phyloP scores from a whole-genome alignment of 2,329 filamentous ascomycete species.

The Talaromyces verruculosus region DNA sequence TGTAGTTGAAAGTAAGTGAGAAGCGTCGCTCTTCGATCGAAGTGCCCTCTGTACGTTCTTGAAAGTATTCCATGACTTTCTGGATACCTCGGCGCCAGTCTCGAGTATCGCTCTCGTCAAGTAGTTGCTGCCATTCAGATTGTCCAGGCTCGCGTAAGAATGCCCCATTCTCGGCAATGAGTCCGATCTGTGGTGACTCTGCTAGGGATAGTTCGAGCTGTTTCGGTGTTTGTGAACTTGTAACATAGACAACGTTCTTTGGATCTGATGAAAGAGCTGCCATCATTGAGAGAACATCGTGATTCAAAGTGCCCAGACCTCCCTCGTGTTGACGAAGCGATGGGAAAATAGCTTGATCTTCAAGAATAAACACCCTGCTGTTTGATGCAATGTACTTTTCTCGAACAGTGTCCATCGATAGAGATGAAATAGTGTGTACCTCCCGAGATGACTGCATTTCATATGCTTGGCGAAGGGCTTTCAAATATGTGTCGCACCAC shows the following conservation, averaged over 20 bases:
- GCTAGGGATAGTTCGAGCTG: constrained; percentile 78
- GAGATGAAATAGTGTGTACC: constrained; percentile 74
- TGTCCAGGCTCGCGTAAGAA: constrained; percentile 71
- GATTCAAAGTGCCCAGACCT: neutral
- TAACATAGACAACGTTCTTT: constrained; percentile 83
- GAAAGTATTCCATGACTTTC: constrained; percentile 81
- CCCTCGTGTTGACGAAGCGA: constrained; percentile 59
- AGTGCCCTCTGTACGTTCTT: constrained; percentile 82
- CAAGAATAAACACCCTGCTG: constrained; percentile 78
- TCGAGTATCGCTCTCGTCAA: constrained; percentile 66
- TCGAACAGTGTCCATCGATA: constrained; percentile 65
- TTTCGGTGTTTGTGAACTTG: constrained; percentile 79
- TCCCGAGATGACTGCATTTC: constrained; percentile 77
- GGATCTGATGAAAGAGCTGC: constrained; percentile 67
- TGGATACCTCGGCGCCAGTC: constrained; percentile 81
- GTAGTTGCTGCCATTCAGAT: constrained; percentile 71
- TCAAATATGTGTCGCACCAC: constrained; percentile 73
- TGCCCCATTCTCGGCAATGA: constrained; percentile 91
- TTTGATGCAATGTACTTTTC: constrained; percentile 64
- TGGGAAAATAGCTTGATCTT: constrained; percentile 85
- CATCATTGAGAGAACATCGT: neutral
- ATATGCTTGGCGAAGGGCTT: constrained; percentile 69
- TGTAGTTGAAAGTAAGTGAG: constrained; percentile 84
- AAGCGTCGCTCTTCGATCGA: constrained; percentile 83
- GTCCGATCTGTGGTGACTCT: constrained; percentile 71